Base-by-base conservation (phyloP, 768 basidiomycete genomes). In the Pleurotus tuber-regium region DNA sequence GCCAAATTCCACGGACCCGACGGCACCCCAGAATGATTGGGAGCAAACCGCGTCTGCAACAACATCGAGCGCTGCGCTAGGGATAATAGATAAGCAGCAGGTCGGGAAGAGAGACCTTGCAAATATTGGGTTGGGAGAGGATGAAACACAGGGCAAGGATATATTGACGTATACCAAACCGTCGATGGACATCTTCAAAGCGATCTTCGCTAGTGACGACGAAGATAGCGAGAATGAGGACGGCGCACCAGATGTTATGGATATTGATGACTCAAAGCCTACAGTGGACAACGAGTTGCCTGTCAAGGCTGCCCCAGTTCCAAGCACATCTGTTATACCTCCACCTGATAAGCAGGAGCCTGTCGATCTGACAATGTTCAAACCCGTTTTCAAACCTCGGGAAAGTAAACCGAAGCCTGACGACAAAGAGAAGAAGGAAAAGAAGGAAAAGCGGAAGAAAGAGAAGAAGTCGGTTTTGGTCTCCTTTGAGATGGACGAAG, bases 141-240 rank as follows among this genome's bases (percentile, higher is more conserved):
- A 98, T 61, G 92, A 94, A 35, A 80, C 77, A 24, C 95, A 97
- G 63, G 95, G 93, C 0, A 70, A 79, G 30, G 93, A 95, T 61
- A 93, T 84, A 4, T 73, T 98, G 56, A 94, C 89, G 0, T 95
- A 98, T 65, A 76, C 89, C 59, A 79, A 89, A 31, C 96, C 97
- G 2, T 73, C 84, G 4, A 90, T 93, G 79, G 89, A 93, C 61
- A 83, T 98, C 38, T 99, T 98, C 77, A 97, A 96, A 65, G 94
- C 96, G 2, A 98, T 99, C 54, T 99, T 99, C 64, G 95, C 93
- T 9, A 93, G 90, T 67, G 92, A 92, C 54, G 91, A 92, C 39
- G 93, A 96, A 60, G 89, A 91, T 29, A 86, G 84, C 14, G 89
- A 84, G 7, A 84, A 84, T 2, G 91, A 92, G 3, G 77, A 74